Percentiles rank a stretch among this genome's conserved stretches.
phyloP scores from a whole-genome alignment of 129 eudicot species.

The Flaveria bidentis region DNA sequence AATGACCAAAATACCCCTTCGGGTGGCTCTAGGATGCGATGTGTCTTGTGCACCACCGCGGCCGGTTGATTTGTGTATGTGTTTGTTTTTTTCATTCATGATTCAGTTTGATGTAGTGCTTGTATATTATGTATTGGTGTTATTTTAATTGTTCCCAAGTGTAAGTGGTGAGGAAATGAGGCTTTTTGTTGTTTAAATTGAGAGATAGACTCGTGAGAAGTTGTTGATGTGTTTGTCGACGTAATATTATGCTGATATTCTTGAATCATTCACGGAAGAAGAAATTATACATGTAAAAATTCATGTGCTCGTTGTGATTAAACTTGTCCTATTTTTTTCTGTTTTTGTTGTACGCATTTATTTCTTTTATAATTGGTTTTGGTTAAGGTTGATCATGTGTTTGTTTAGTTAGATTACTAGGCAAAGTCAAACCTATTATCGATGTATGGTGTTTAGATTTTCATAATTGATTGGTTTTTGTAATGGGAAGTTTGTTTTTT shows the following conservation, averaged over 20 bases:
- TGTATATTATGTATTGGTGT: conserved; percentile 42
- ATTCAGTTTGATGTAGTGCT: conserved; percentile 19
- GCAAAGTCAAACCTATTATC: not conserved
- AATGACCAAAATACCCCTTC: conserved; percentile 39
- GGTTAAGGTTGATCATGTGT: not conserved
- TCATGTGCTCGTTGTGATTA: not conserved
- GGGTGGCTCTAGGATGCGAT: conserved; percentile 64
- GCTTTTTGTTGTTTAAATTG: conserved; percentile 36
- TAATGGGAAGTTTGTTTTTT: not conserved
- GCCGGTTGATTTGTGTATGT: conserved; percentile 52
- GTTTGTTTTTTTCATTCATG: conserved; percentile 1
- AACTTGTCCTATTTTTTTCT: not conserved
- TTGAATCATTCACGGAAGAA: conserved; percentile 11
- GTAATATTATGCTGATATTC: not conserved
- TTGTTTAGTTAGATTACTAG: not conserved
- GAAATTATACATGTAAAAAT: conserved; percentile 25
- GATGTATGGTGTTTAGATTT: not conserved
- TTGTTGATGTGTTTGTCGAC: conserved; percentile 15
- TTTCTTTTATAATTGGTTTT: not conserved
- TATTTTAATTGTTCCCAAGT: conserved; percentile 31
- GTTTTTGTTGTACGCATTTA: not conserved
- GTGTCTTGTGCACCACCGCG: conserved; percentile 92
- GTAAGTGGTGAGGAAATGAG: conserved; percentile 37
- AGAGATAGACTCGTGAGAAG: conserved; percentile 32
- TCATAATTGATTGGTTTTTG: not conserved